Evolutionary conservation across 2,329 filamentous ascomycete species (phyloP), one percentile per base, ranked within the genome.

Genomic region (Trichoderma harzianum): DNA sequence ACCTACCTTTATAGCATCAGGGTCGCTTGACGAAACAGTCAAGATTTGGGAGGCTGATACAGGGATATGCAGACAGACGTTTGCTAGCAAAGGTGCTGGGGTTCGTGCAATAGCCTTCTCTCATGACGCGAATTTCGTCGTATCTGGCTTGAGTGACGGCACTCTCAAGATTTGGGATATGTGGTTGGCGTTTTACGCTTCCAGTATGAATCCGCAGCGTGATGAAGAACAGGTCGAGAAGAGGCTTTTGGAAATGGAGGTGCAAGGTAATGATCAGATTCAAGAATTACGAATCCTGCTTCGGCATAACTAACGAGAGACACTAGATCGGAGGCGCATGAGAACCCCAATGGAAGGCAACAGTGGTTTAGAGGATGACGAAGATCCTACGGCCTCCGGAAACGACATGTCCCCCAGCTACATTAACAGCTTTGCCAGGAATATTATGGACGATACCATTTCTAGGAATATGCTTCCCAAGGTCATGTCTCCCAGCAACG

Each of bases 231-330:
- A 43, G 39, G 3, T 7, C 0, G 39, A n/a, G 39, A 2, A 43
- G 1, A 43, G 0, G 16, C 39, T 0, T 5, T 18, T n/a, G 3
- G 39, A 43, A 0, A 8, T n/a, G 16, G 7, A 7, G 18, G 7
- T 8, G 0, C 39, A 43, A 43, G 16, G 16, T 39, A 43, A n/a
- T 43, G 7, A 43, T 10, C 16, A 10, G 3, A 1, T 43, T n/a
- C 16, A 43, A 0, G 39, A 18, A 18, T 5, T 1, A 10, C 5
- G 3, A n/a, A 5, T n/a, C 16, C 7, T 43, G 2, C 16, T 43
- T 43, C 1, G 7, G n/a, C 7, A 10, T n/a, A 0, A 7, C 36
- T 18, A 43, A 43, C 3, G 7, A 10, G 39, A 18, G 36, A 4
- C 16, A 10, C 7, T 2, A 43, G 16, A 43, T 43, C 39, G 16